Conservation (phyloP, 306 rosid genomes). For the Astragalus glycyphyllos region DNA sequence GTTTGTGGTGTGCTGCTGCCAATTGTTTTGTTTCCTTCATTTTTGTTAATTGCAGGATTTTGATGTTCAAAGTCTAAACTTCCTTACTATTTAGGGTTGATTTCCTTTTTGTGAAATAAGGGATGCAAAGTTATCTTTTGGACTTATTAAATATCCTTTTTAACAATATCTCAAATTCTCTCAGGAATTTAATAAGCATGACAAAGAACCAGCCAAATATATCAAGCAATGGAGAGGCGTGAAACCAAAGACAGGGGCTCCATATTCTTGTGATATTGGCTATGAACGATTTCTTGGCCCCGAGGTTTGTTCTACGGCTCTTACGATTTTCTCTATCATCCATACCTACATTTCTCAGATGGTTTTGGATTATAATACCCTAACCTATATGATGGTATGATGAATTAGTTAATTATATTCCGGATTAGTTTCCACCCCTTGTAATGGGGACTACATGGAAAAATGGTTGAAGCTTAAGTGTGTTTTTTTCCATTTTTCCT, state of each 20-base stretch:
- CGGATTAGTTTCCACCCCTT: constrained; percentile 8
- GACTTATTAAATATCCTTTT: constrained; percentile 17
- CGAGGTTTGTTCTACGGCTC: constrained; percentile 66
- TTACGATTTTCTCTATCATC: constrained; percentile 30
- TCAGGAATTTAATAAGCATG: constrained; percentile 94
- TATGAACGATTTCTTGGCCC: constrained; percentile 99
- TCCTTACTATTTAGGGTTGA: constrained; percentile 2
- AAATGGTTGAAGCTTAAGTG: constrained; percentile 5
- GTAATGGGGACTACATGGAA: background rate
- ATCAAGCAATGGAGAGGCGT: constrained; percentile 96
- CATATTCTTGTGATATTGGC: constrained; percentile 98
- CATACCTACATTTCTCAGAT: background rate
- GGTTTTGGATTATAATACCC: constrained; percentile 13
- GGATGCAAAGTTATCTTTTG: constrained; percentile 27
- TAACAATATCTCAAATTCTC: constrained; percentile 45
- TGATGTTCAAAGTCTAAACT: constrained; percentile 14
- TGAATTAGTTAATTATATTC: constrained; percentile 7
- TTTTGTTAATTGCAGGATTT: constrained; percentile 32
- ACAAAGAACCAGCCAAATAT: constrained; percentile 92
- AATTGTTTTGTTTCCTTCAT: constrained; percentile 5
- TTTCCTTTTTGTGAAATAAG: constrained; percentile 9
- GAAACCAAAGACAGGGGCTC: constrained; percentile 98
- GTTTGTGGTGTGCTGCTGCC: constrained; percentile 22
- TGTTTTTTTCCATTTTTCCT: background rate
- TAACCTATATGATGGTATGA: constrained; percentile 1